These are phyloP conservation scores for Curvularia sp. DNA, from an alignment of 2,329 filamentous ascomycete genomes.

Conservation along the genomic window DNA sequence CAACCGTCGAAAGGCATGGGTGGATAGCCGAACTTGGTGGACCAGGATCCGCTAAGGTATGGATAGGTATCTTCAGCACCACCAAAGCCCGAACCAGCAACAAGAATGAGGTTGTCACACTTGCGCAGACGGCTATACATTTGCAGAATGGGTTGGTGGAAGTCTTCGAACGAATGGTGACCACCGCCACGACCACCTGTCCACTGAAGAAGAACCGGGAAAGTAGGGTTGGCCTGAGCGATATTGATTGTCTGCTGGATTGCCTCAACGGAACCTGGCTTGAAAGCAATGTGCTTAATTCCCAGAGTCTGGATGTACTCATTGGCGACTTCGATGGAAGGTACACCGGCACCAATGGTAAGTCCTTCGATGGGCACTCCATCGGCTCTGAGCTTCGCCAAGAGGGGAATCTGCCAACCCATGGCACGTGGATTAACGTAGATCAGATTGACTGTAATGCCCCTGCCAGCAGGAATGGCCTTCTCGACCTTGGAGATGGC, in stretches of 20 bases:
- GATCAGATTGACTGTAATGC: constrained; percentile 62
- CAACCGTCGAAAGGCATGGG: constrained; percentile 59
- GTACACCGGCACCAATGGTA: constrained; percentile 59
- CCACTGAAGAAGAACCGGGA: constrained; percentile 59
- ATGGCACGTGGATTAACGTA: constrained; percentile 62
- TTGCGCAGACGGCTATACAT: constrained; percentile 57
- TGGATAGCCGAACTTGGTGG: constrained; percentile 52
- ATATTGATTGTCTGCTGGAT: constrained; percentile 59
- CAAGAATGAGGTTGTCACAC: constrained; percentile 56
- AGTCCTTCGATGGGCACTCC: constrained; percentile 58
- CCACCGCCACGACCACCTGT: constrained; percentile 60
- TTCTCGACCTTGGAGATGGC: constrained; percentile 57
- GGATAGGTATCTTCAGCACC: constrained; percentile 57
- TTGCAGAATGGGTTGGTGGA: constrained; percentile 58
- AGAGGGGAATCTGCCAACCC: constrained; percentile 61
- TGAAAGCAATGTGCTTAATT: constrained; percentile 58
- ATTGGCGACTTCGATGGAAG: constrained; percentile 57
- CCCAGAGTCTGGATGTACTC: constrained; percentile 65
- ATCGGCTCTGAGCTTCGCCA: constrained; percentile 57
- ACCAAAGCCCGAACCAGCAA: constrained; percentile 59
- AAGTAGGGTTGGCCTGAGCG: constrained; percentile 55
- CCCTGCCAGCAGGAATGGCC: constrained; percentile 56
- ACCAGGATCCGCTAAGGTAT: constrained; percentile 58
- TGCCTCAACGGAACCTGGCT: constrained; percentile 56
- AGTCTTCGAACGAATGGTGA: constrained; percentile 60